phyloP scores from a whole-genome alignment of 306 rosid species.

The Astragalus glycyphyllos region DNA sequence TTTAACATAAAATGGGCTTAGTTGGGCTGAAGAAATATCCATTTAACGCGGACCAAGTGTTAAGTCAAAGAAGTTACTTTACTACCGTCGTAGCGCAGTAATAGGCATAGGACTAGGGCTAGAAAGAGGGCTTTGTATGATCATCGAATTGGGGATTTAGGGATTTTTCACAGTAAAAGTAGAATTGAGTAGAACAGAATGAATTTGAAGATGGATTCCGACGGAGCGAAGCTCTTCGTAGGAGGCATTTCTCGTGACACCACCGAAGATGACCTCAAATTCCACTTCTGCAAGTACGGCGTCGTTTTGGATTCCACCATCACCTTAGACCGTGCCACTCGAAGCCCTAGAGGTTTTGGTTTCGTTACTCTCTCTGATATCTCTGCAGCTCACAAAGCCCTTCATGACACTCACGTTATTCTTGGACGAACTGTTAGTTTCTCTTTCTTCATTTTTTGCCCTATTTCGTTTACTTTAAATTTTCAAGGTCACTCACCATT shows the following conservation, averaged over 20 bases:
- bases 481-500: neutral
- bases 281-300: slow-evolving; percentile 61
- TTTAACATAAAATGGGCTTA: no score
- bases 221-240: slow-evolving; percentile 61
- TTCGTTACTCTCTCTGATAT: slow-evolving; percentile 69
- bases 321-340: slow-evolving; percentile 57
- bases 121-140: slow-evolving; percentile 40
- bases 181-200: neutral
- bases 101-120: neutral
- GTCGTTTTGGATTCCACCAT: slow-evolving; percentile 56
- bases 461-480: neutral
- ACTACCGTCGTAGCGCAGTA: no score
- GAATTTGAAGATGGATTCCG: slow-evolving; percentile 58
- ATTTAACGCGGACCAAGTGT: no score
- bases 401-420: slow-evolving; percentile 57
- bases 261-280: slow-evolving; percentile 52
- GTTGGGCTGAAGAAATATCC: no score
- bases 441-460: neutral
- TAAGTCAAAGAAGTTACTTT: no score
- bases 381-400: slow-evolving; percentile 63
- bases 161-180: slow-evolving; percentile 41
- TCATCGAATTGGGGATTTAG: slow-evolving; percentile 55
- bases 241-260: slow-evolving; percentile 77
- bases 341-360: slow-evolving; percentile 78
- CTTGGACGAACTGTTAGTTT: slow-evolving; percentile 60